Percentiles rank a stretch among this genome's conserved stretches.
These are phyloP conservation scores for Flaveria linearis DNA, from an alignment of 129 eudicot genomes.

Conservation along the genomic window DNA sequence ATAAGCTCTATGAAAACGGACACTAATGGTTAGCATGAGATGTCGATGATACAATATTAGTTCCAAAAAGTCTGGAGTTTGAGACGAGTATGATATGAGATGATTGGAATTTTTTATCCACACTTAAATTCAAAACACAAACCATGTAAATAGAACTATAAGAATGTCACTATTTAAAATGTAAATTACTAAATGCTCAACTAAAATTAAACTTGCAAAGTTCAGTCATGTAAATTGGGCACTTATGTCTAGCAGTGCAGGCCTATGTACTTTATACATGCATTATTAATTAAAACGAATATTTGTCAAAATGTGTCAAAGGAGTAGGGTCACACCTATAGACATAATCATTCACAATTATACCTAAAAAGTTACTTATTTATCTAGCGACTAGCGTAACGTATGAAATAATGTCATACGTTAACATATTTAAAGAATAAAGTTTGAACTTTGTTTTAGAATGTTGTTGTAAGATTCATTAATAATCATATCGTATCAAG, in stretches of 20 bases:
- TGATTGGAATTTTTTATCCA: too few relatives aligned
- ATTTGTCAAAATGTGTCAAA: neutral
- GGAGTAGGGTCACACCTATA: neutral
- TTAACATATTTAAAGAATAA: neutral
- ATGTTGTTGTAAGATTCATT: neutral
- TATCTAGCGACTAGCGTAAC: neutral
- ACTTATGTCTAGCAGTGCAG: neutral
- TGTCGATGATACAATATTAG: too few relatives aligned
- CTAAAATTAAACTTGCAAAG: neutral
- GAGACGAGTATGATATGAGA: too few relatives aligned
- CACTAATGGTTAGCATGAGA: too few relatives aligned
- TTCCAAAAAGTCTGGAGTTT: too few relatives aligned
- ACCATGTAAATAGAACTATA: neutral
- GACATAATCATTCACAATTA: neutral
- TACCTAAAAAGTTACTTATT: neutral
- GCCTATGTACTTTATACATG: constrained; percentile 8
- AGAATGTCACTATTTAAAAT: neutral
- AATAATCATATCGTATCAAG: neutral
- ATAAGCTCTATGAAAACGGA: too few relatives aligned
- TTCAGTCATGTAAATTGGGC: neutral
- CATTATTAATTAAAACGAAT: neutral
- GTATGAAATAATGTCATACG: neutral
- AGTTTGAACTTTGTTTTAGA: neutral
- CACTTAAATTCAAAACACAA: too few relatives aligned
- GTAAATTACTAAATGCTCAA: neutral